Base-by-base conservation (phyloP, 73 alveolate genomes). In the Durusdinium trenchii region DNA sequence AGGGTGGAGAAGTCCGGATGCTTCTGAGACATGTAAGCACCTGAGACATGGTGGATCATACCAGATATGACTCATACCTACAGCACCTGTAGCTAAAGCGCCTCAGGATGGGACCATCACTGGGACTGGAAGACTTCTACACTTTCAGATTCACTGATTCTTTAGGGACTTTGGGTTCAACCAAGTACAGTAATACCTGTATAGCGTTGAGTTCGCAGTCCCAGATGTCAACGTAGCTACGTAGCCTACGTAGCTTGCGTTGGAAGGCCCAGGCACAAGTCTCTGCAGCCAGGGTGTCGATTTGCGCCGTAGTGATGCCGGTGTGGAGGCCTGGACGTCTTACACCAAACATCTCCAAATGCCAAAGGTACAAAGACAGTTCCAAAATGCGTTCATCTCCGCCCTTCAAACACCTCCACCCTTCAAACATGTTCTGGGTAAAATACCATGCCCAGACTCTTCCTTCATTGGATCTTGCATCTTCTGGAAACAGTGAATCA, bases 211-310 rank as follows among this genome's bases (percentile, higher is more conserved):
- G 45, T 42, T 42, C 35, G n/a, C 9, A 64, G 45, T 42, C 79
- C 35, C 23, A 64, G 35, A 6, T 18, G 45, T 26, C 23, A 26
- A 26, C 79, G 7, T 42, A 30, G 35, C 9, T 30, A n/a, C 38
- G 52, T 40, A 64, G 35, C 23, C 79, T 3, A 16, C 12, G 51
- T 32, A 1, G 32, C 47, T 28, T 47, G 38, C 46, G 14, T 35
- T 10, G 42, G 0, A n/a, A 16, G 57, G 14, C 54, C 48, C 9
- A 60, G 52, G 85, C 94, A 60, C 99, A 94, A 47, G 99, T 99
- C 99, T 99, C 99, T 40, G 99, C 99, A 57, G 99, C 99, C 82
- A 99, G 95, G 69, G 99, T 99, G 86, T 99, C 99, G 38, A 99
- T 99, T 79, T 99, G 99, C 45, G 99, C 75, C 32, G 99, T 99